phyloP scores from a whole-genome alignment of 108 stramenopile species.

The Fragilaria radians region DNA sequence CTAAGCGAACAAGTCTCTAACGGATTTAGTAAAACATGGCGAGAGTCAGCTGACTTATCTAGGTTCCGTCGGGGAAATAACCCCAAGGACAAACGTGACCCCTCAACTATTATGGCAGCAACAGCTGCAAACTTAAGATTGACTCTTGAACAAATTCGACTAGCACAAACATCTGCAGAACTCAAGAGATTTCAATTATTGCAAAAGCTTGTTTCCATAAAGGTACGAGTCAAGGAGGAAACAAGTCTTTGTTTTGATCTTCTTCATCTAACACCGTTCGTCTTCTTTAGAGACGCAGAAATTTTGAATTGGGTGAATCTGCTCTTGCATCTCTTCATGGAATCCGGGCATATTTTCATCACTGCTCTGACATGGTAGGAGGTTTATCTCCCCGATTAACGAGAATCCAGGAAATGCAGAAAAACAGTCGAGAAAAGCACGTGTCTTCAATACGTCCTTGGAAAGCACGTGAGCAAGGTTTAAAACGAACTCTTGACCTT shows the following conservation, averaged over 20 bases:
- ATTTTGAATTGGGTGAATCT: conserved; percentile 83
- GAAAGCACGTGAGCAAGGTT: conserved; percentile 51
- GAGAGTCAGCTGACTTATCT: background rate
- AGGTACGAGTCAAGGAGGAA: conserved; percentile 21
- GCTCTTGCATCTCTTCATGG: conserved; percentile 68
- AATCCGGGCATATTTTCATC: conserved; percentile 59
- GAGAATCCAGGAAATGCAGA: conserved; percentile 57
- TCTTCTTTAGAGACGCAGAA: conserved; percentile 51
- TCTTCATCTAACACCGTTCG: conserved; percentile 2
- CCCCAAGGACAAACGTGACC: background rate
- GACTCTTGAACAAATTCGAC: conserved; percentile 68
- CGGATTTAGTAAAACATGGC: conserved; percentile 4
- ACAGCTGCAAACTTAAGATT: conserved; percentile 65
- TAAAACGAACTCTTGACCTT: conserved; percentile 45
- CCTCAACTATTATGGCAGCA: conserved; percentile 21
- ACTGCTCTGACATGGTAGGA: conserved; percentile 63
- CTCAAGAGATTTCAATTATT: conserved; percentile 78
- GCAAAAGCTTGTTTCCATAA: conserved; percentile 66
- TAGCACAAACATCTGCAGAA: conserved; percentile 76
- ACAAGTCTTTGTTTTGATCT: background rate
- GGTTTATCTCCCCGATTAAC: conserved; percentile 52
- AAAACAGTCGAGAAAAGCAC: conserved; percentile 36
- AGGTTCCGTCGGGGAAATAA: background rate
- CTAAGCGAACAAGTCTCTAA: conserved; percentile 70
- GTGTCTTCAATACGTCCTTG: conserved; percentile 57